Evolutionary conservation across 306 rosid species (phyloP).

Genomic region (Mucuna pruriens): DNA sequence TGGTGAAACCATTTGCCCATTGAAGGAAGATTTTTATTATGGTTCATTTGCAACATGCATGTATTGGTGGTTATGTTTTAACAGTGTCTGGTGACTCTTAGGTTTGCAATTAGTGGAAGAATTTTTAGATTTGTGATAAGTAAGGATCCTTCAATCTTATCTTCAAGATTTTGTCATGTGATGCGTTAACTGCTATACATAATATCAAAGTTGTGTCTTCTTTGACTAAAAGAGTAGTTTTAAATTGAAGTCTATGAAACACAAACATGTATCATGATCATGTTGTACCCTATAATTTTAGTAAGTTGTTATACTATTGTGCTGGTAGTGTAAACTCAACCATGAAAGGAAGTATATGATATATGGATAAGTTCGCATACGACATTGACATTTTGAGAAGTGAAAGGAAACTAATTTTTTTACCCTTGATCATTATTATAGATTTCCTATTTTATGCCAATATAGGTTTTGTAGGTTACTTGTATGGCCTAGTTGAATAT

Average conservation of each 20-base stretch:
- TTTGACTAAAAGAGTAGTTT: not conserved
- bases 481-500: too few species aligned
- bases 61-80: conserved; percentile 75
- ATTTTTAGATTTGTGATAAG: too few species aligned
- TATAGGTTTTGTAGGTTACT: too few species aligned
- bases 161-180: conserved; percentile 16
- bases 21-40: conserved; percentile 97
- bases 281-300: not conserved
- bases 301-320: too few species aligned
- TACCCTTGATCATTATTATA: too few species aligned
- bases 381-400: too few species aligned
- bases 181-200: not conserved
- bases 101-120: conserved; percentile 90
- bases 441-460: too few species aligned
- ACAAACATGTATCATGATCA: not conserved
- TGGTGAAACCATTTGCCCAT: conserved; percentile 91
- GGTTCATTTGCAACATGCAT: conserved; percentile 93
- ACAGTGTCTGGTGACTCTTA: conserved; percentile 86
- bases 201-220: not conserved
- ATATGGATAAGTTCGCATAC: too few species aligned
- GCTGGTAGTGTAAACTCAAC: too few species aligned
- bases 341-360: too few species aligned
- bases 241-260: conserved; percentile 5
- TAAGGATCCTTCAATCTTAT: too few species aligned
- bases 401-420: too few species aligned